These are phyloP conservation scores for Bruguiera sexangula DNA, from an alignment of 345 rosid species.

Conservation along the genomic window DNA sequence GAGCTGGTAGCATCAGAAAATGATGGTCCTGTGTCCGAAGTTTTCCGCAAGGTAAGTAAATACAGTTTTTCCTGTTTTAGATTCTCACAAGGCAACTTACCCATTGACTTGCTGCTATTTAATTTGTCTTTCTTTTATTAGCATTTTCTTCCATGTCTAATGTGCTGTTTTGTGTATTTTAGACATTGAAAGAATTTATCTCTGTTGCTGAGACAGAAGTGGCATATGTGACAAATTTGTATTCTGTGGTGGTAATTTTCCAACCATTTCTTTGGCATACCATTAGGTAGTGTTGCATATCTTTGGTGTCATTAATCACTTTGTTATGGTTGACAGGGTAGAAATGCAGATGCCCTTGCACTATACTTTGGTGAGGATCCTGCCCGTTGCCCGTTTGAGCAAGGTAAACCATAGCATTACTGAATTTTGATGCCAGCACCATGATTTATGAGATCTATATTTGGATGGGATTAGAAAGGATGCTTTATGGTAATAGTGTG, in stretches of 20 bases:
- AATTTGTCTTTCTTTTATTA: neutral
- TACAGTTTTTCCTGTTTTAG: slow-evolving; percentile 2
- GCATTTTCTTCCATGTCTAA: slow-evolving; percentile 11
- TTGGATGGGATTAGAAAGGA: neutral
- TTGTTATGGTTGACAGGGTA: slow-evolving; percentile 59
- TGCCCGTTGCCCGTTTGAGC: slow-evolving; percentile 90
- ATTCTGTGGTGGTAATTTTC: slow-evolving; percentile 76
- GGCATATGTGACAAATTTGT: slow-evolving; percentile 66
- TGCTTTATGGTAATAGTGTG: neutral
- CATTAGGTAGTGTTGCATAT: neutral
- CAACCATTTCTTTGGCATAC: neutral
- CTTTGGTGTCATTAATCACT: neutral
- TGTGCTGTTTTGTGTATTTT: slow-evolving; percentile 6
- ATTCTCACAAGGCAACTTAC: neutral
- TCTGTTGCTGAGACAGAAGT: slow-evolving; percentile 78
- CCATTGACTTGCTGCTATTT: neutral
- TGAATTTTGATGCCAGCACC: neutral
- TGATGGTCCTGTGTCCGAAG: slow-evolving; percentile 94
- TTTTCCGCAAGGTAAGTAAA: slow-evolving; percentile 64
- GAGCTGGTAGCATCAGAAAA: slow-evolving; percentile 80
- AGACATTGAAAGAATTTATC: slow-evolving; percentile 82
- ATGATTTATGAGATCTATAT: neutral
- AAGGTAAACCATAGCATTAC: slow-evolving; percentile 47
- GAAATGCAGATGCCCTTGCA: slow-evolving; percentile 97
- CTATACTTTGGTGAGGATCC: slow-evolving; percentile 97